A percentile compares a stretch with the other conserved stretches of the same genome.
These are phyloP conservation scores for Alternaria dauci DNA, from an alignment of 2,329 filamentous ascomycete species.

Conservation along the genomic window DNA sequence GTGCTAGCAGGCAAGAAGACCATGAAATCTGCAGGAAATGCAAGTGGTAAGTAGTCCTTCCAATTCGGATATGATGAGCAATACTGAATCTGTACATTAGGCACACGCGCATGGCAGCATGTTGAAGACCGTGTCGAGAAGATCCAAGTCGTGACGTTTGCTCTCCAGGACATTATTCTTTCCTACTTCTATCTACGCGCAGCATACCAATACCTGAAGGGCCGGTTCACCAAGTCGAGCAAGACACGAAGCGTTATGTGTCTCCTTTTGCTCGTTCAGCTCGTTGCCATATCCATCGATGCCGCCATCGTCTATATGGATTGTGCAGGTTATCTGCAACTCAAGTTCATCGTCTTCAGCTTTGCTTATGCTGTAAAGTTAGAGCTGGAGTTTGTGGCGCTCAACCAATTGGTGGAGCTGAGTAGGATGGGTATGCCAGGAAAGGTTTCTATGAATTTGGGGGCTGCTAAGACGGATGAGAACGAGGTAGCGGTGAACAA, in stretches of 20 bases:
- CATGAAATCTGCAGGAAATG: not conserved
- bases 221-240: slow-evolving; percentile 30
- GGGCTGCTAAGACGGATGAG: not conserved
- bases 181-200: slow-evolving; percentile 58
- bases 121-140: slow-evolving; percentile 23
- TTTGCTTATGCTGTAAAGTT: slow-evolving; percentile 54
- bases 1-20: slow-evolving; percentile 1
- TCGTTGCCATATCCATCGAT: slow-evolving; percentile 19
- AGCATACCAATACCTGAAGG: slow-evolving; percentile 51
- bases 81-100: not conserved
- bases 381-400: slow-evolving; percentile 61
- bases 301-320: slow-evolving; percentile 17
- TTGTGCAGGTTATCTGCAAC: slow-evolving; percentile 7
- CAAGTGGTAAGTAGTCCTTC: not conserved
- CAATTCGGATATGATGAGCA: not conserved
- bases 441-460: not conserved
- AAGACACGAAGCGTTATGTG: slow-evolving; percentile 13
- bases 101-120: not conserved
- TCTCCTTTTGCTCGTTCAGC: slow-evolving; percentile 18
- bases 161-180: slow-evolving; percentile 42
- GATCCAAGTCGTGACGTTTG: slow-evolving; percentile 50
- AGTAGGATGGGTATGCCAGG: slow-evolving; percentile 5
- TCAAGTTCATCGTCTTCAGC: slow-evolving; percentile 35
- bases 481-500: not conserved
- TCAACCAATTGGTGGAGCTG: slow-evolving; percentile 46